A percentile compares a stretch with the other conserved stretches of the same genome.
Evolutionary conservation across 2,329 filamentous ascomycete genomes (phyloP).

Genomic region (Neospermospora avenae): DNA sequence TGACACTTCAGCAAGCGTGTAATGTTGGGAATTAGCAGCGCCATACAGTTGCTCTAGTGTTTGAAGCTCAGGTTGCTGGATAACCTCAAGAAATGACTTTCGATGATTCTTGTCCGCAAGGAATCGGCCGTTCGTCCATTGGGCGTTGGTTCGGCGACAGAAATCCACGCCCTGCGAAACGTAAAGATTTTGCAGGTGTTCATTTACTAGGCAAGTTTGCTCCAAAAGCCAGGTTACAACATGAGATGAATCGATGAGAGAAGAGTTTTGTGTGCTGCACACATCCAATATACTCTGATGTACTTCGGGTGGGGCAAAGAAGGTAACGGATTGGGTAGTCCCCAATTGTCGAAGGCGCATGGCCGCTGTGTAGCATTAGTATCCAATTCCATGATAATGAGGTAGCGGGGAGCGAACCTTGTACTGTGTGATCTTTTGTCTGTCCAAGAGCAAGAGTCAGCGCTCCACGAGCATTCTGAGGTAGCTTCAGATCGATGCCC

Average conservation of each 20-base stretch:
- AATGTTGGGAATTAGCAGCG: slow-evolving; percentile 26
- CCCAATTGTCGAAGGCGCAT: slow-evolving; percentile 62
- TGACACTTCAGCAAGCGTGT: background rate
- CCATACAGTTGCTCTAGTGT: slow-evolving; percentile 58
- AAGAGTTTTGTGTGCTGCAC: slow-evolving; percentile 29
- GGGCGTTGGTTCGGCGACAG: slow-evolving; percentile 52
- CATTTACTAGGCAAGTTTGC: slow-evolving; percentile 57
- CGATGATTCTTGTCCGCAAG: slow-evolving; percentile 38
- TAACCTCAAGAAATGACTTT: slow-evolving; percentile 40
- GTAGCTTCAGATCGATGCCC: slow-evolving; percentile 29
- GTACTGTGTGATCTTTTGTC: slow-evolving; percentile 48
- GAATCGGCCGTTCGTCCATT: slow-evolving; percentile 41
- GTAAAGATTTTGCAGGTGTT: slow-evolving; percentile 57
- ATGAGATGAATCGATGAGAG: slow-evolving; percentile 37
- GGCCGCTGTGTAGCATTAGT: slow-evolving; percentile 44
- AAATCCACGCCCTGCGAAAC: slow-evolving; percentile 59
- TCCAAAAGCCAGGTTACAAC: slow-evolving; percentile 61
- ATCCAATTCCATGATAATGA: background rate
- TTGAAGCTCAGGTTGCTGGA: slow-evolving; percentile 53
- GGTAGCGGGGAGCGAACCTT: slow-evolving; percentile 29
- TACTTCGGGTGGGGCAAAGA: slow-evolving; percentile 33
- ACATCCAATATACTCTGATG: slow-evolving; percentile 52
- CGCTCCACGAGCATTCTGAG: slow-evolving; percentile 16
- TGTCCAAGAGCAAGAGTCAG: slow-evolving; percentile 26
- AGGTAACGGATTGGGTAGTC: slow-evolving; percentile 32